These are phyloP conservation scores for Pythium aristosporum DNA, from an alignment of 352 stramenopile species.

Conservation along the genomic window DNA sequence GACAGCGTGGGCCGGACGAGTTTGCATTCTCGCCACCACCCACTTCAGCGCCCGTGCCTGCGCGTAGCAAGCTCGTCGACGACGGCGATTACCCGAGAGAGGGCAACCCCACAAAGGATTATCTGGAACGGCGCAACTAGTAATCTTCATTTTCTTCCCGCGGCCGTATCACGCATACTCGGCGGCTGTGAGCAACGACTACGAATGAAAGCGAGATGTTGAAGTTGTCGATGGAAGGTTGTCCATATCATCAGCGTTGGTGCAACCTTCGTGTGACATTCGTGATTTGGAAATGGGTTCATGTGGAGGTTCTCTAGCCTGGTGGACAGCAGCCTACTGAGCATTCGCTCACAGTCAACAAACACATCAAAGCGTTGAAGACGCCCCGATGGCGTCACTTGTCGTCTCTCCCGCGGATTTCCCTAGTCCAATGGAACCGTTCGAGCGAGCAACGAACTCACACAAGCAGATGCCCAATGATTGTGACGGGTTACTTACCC, in stretches of 20 bases:
- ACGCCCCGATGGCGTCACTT: background rate
- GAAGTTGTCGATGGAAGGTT: background rate
- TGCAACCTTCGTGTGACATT: conserved; percentile 10
- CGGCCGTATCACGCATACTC: background rate
- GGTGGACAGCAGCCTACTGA: background rate
- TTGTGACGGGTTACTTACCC: conserved; percentile 10
- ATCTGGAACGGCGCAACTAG: no score
- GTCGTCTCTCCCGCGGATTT: conserved; percentile 19
- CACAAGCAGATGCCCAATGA: background rate
- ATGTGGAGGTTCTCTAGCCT: background rate
- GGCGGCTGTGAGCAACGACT: background rate
- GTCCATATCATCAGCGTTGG: background rate
- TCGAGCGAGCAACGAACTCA: background rate
- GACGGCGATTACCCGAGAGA: background rate
- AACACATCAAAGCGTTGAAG: background rate
- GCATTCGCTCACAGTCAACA: background rate
- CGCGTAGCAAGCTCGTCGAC: conserved; percentile 8
- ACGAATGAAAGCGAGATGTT: background rate
- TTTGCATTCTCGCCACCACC: background rate
- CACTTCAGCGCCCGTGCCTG: background rate
- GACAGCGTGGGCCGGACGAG: background rate
- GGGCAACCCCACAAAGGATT: background rate
- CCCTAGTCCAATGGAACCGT: background rate
- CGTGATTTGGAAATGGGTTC: conserved; percentile 2
- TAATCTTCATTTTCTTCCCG: background rate